phyloP scores from a whole-genome alignment of 139 green algal species.

The Coelastrella sp. region DNA sequence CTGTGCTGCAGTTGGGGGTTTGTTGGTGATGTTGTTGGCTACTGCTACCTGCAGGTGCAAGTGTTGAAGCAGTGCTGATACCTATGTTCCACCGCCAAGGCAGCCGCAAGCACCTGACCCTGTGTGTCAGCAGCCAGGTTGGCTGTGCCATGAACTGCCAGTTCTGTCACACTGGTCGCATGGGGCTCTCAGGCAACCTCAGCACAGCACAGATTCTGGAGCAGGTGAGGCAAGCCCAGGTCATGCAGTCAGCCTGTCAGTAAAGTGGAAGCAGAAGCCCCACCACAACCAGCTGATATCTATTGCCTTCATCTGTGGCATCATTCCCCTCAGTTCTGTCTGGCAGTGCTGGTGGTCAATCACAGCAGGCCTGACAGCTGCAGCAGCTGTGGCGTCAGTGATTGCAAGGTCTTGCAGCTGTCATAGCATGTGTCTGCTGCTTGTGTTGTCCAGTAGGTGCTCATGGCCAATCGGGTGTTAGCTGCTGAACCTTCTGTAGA shows the following conservation, averaged over 20 bases:
- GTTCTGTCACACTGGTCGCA: constrained; percentile 88
- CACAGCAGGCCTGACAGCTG: neutral
- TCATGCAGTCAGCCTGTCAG: neutral
- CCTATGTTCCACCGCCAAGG: constrained; percentile 66
- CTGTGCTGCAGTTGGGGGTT: neutral
- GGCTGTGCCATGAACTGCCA: constrained; percentile 88
- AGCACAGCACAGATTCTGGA: constrained; percentile 85
- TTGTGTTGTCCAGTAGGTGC: constrained; percentile 39
- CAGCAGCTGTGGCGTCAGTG: neutral
- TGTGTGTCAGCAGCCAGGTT: constrained; percentile 84
- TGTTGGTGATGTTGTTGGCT: neutral
- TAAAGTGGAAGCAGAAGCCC: too few species aligned
- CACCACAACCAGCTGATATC: neutral
- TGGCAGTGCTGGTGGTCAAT: too few species aligned
- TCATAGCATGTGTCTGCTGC: neutral
- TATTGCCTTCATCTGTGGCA: too few species aligned
- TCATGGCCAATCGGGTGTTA: constrained; percentile 64
- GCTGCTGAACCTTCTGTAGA: constrained; percentile 12
- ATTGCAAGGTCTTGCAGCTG: neutral
- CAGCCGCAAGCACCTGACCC: constrained; percentile 67
- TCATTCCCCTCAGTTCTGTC: too few species aligned
- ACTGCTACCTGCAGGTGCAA: constrained; percentile 31
- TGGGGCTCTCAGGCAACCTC: constrained; percentile 82
- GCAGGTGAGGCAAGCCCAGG: constrained; percentile 60
- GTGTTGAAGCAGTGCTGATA: constrained; percentile 87